A percentile compares a stretch with the other conserved stretches of the same genome.
These are phyloP conservation scores for Penicillium aurantiogriseum DNA, from an alignment of 2,329 filamentous ascomycete species.

Conservation along the genomic window DNA sequence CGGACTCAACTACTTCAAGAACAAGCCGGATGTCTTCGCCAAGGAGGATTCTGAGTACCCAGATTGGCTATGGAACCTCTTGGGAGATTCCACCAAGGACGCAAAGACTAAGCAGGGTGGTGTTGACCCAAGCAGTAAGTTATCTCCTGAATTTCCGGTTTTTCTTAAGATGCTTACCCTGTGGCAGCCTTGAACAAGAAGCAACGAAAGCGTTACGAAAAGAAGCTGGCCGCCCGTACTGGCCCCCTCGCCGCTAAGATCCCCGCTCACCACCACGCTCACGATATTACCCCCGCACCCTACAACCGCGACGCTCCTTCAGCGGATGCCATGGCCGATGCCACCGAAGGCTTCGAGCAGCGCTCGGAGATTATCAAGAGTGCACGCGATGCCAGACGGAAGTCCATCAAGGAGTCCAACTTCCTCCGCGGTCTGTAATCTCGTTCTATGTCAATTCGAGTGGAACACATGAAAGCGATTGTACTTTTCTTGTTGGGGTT, in stretches of 20 bases:
- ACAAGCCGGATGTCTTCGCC: constrained; percentile 46
- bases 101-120: constrained; percentile 34
- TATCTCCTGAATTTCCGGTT: background rate
- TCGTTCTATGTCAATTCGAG: background rate
- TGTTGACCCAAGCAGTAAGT: constrained; percentile 43
- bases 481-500: constrained; percentile 8
- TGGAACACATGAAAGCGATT: constrained; percentile 12
- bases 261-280: constrained; percentile 47
- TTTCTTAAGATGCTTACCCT: constrained; percentile 18
- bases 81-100: constrained; percentile 39
- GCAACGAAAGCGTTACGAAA: constrained; percentile 47
- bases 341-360: constrained; percentile 38
- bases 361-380: constrained; percentile 46
- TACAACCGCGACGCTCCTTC: constrained; percentile 31
- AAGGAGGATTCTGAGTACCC: constrained; percentile 50
- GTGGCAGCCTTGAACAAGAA: constrained; percentile 48
- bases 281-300: constrained; percentile 44
- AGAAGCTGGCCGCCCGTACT: constrained; percentile 46
- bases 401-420: constrained; percentile 48
- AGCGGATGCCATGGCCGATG: constrained; percentile 31
- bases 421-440: constrained; percentile 48
- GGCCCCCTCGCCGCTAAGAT: constrained; percentile 41
- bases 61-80: constrained; percentile 48
- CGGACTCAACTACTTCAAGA: constrained; percentile 49
- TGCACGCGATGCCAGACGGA: constrained; percentile 45